Evolutionary conservation across 2,329 filamentous ascomycete species (phyloP).

Genomic region (Epichloe sibirici): DNA sequence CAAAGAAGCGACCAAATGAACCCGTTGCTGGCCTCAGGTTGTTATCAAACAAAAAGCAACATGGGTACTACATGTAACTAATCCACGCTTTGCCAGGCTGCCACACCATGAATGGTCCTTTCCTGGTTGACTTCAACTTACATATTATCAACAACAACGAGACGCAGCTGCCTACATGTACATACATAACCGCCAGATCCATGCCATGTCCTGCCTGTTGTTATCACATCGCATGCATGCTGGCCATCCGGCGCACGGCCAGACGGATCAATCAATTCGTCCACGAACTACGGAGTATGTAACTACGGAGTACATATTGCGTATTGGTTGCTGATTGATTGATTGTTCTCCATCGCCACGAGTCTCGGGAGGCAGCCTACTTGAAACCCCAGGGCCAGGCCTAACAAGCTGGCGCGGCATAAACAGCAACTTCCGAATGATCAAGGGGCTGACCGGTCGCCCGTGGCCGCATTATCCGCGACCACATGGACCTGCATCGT

Average conservation of each 20-base stretch:
- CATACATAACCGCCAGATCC: no score
- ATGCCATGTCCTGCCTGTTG: background rate
- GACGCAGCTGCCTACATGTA: background rate
- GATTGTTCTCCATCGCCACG: background rate
- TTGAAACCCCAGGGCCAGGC: background rate
- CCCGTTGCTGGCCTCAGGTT: no score
- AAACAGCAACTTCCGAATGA: background rate
- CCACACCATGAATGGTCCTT: background rate
- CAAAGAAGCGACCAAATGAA: no score
- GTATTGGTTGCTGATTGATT: background rate
- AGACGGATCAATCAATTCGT: background rate
- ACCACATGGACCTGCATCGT: conserved; percentile 4
- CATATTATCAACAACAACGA: background rate
- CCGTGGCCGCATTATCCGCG: conserved; percentile 2
- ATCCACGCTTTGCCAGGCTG: background rate
- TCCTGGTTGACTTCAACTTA: no score
- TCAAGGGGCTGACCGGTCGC: background rate
- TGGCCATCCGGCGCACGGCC: background rate
- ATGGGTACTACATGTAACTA: background rate
- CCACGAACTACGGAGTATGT: background rate
- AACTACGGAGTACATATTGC: no score
- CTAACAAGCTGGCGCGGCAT: background rate
- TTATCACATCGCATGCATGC: background rate
- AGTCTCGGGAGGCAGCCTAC: background rate
- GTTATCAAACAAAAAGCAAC: background rate